phyloP scores from a whole-genome alignment of 2,329 filamentous ascomycete species.

The Colletotrichum orchidophilum region DNA sequence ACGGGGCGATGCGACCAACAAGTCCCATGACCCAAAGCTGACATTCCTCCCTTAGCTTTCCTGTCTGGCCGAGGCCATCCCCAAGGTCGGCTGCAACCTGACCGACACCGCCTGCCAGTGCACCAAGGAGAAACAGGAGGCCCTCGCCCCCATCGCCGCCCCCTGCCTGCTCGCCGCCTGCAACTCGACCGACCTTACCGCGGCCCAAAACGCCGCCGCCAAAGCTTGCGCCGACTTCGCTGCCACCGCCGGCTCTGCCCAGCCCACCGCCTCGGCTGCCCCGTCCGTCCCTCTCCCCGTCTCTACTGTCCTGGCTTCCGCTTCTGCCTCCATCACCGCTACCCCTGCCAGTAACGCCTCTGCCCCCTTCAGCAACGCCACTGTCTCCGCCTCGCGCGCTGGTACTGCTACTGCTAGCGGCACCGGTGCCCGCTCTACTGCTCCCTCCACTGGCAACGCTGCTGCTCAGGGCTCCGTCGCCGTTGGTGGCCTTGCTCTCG shows the following conservation, averaged over 20 bases:
- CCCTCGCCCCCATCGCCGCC: conserved; percentile 41
- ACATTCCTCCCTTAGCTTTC: conserved; percentile 32
- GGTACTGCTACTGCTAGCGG: conserved; percentile 5
- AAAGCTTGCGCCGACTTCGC: conserved; percentile 37
- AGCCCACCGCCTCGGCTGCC: background rate
- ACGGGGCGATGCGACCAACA: too few relatives aligned
- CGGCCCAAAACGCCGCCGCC: conserved; percentile 44
- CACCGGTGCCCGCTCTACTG: conserved; percentile 2
- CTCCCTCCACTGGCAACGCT: conserved; percentile 13
- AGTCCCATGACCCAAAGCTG: background rate
- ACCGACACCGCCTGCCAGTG: conserved; percentile 52
- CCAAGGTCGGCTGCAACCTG: conserved; percentile 47
- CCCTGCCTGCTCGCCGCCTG: conserved; percentile 49
- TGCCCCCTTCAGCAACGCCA: background rate
- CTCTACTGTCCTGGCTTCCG: background rate
- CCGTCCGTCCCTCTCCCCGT: background rate
- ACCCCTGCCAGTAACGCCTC: background rate
- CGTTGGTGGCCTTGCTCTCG: conserved; percentile 18
- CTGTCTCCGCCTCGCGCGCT: background rate
- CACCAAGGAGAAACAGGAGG: conserved; percentile 42
- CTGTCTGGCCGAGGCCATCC: conserved; percentile 49
- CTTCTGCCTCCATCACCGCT: background rate
- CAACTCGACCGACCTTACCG: conserved; percentile 40
- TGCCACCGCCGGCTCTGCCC: conserved; percentile 26
- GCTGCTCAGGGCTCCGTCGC: conserved; percentile 14